Conservation (phyloP, 1,284 basidiomycete species). For the Stygiomarasmius scandens region DNA sequence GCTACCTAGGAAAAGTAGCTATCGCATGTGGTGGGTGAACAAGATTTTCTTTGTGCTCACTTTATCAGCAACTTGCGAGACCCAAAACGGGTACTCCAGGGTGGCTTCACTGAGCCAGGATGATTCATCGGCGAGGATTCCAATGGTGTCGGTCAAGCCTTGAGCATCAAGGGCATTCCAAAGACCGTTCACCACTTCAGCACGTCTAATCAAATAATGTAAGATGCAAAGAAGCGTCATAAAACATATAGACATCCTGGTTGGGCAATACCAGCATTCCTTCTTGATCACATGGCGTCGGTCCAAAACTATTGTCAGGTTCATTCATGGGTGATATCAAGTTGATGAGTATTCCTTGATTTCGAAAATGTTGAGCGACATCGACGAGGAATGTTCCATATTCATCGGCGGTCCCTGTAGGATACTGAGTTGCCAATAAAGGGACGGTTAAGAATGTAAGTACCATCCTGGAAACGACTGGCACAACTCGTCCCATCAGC, state of each 20-base stretch:
- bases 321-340: constrained; percentile 43
- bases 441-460: background rate
- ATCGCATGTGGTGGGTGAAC: background rate
- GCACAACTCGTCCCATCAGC: constrained; percentile 36
- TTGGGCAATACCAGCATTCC: constrained; percentile 38
- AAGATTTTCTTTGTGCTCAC: too few relatives aligned
- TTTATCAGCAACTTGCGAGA: constrained; percentile 34
- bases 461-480: constrained; percentile 34
- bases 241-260: constrained; percentile 29
- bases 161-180: constrained; percentile 31
- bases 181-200: constrained; percentile 37
- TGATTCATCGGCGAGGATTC: constrained; percentile 40
- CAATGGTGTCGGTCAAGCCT: constrained; percentile 32
- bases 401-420: constrained; percentile 33
- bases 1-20: constrained; percentile 28
- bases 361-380: constrained; percentile 36
- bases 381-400: constrained; percentile 39
- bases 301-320: constrained; percentile 39
- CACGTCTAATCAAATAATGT: constrained; percentile 27
- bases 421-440: too few relatives aligned
- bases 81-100: constrained; percentile 35
- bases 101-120: constrained; percentile 29
- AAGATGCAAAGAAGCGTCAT: too few relatives aligned
- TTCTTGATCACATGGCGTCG: constrained; percentile 39
- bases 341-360: constrained; percentile 33